Conservation (phyloP, 2,329 filamentous ascomycete species). For the Leptographium lundbergii region DNA sequence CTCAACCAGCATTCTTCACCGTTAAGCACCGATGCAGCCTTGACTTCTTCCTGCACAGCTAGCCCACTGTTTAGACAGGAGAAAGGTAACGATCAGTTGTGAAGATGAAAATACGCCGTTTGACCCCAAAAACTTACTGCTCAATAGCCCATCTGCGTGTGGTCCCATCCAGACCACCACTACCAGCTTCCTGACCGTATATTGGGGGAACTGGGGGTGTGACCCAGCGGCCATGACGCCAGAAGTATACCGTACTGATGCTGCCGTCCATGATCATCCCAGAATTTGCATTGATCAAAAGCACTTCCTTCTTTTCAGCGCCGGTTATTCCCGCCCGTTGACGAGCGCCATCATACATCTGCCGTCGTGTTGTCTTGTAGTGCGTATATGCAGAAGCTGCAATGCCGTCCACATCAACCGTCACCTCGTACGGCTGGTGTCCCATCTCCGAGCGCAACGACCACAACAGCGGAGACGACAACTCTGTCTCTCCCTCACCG, state of each 20-base stretch:
- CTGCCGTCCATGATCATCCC: constrained; percentile 74
- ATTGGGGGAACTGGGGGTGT: constrained; percentile 53
- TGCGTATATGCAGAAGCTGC: constrained; percentile 54
- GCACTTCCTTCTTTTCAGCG: constrained; percentile 52
- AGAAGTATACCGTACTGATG: constrained; percentile 72
- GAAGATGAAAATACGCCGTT: neutral
- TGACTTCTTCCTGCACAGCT: constrained; percentile 52
- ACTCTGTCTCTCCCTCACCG: neutral
- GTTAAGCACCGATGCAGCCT: constrained; percentile 45
- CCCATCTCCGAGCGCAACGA: constrained; percentile 13
- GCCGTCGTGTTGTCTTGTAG: constrained; percentile 71
- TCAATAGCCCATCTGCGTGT: constrained; percentile 74
- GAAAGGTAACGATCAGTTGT: neutral
- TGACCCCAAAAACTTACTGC: constrained; percentile 27
- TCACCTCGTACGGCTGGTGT: constrained; percentile 25
- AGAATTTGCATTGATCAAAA: constrained; percentile 51
- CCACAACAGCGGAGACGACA: neutral
- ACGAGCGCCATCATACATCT: constrained; percentile 60
- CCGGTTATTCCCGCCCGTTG: constrained; percentile 44
- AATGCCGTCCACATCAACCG: constrained; percentile 30
- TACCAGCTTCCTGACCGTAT: constrained; percentile 28
- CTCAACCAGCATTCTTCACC: constrained; percentile 81
- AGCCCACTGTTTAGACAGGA: constrained; percentile 29
- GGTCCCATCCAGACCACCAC: constrained; percentile 73
- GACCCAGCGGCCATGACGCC: constrained; percentile 59